Conservation (phyloP, 2,329 filamentous ascomycete species). For the Hawksworthiomyces lignivorus region DNA sequence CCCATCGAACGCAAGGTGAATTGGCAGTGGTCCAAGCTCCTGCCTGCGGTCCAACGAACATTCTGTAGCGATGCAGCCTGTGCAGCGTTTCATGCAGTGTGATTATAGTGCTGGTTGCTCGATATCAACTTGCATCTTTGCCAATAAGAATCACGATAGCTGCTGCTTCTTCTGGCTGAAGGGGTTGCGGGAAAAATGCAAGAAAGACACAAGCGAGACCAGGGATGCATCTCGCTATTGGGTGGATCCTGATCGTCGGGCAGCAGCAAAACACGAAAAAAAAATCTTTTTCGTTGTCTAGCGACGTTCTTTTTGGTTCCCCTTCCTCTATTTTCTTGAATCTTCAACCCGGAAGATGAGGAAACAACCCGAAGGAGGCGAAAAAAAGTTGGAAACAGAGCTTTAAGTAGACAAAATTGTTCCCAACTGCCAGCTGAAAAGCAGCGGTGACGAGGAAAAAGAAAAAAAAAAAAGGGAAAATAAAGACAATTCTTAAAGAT, state of each 20-base stretch:
- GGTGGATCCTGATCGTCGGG: not conserved
- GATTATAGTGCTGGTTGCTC: slow-evolving; percentile 3
- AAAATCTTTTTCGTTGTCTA: not conserved
- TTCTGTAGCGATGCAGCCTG: too few species aligned
- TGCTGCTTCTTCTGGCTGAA: not conserved
- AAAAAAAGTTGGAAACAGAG: slow-evolving; percentile 7
- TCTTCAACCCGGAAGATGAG: too few species aligned
- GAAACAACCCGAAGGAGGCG: too few species aligned
- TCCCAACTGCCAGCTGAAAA: slow-evolving; percentile 7
- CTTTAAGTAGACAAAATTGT: not conserved
- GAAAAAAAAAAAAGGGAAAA: too few species aligned
- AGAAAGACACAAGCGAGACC: not conserved
- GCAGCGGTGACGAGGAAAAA: slow-evolving; percentile 8
- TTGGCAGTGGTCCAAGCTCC: slow-evolving; percentile 9
- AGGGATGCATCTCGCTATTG: too few species aligned
- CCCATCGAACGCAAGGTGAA: slow-evolving; percentile 3
- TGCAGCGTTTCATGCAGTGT: slow-evolving; percentile 1
- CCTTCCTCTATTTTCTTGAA: too few species aligned
- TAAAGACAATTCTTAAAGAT: too few species aligned
- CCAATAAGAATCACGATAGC: not conserved
- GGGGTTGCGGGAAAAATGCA: not conserved
- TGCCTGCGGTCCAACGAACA: slow-evolving; percentile 2
- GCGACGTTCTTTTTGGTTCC: not conserved
- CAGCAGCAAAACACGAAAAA: not conserved
- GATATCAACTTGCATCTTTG: slow-evolving; percentile 1